Percentiles rank a stretch among this genome's conserved stretches.
Evolutionary conservation across 116 monocot species (phyloP).

Genomic region (Phalaenopsis hybrid): DNA sequence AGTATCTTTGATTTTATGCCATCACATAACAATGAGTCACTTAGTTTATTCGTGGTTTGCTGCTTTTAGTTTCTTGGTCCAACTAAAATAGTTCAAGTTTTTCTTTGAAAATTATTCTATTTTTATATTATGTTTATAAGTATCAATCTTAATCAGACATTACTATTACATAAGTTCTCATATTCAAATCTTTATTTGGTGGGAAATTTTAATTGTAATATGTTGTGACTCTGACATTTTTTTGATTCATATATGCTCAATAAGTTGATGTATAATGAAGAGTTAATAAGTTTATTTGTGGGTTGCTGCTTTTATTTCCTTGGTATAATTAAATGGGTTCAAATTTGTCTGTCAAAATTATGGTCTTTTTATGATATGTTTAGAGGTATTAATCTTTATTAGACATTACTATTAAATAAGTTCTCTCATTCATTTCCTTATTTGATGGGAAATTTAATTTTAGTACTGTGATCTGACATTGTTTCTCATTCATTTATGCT

Average conservation of each 20-base stretch:
- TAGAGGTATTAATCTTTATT: not conserved
- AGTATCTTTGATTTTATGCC: not conserved
- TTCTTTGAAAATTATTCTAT: not conserved
- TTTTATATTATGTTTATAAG: not conserved
- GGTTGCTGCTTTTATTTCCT: not conserved
- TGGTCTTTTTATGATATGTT: not conserved
- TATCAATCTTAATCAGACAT: not conserved
- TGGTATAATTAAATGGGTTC: not conserved
- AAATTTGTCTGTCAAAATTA: not conserved
- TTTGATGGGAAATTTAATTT: not conserved
- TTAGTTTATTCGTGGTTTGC: not conserved
- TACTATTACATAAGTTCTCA: not conserved
- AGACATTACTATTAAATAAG: not conserved
- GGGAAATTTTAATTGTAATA: not conserved
- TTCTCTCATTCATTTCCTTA: not conserved
- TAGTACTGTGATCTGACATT: not conserved
- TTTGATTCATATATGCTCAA: not conserved
- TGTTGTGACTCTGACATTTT: not conserved
- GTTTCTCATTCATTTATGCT: not conserved
- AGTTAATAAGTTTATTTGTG: not conserved
- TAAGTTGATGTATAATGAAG: not conserved
- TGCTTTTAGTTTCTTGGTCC: not conserved
- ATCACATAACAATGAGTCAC: not conserved
- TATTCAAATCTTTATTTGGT: not conserved
- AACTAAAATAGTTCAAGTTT: not conserved